Evolutionary conservation across 495 filamentous ascomycete species (phyloP), one percentile per base, ranked within the genome.

Genomic region (Aspergillus ellipticus): DNA sequence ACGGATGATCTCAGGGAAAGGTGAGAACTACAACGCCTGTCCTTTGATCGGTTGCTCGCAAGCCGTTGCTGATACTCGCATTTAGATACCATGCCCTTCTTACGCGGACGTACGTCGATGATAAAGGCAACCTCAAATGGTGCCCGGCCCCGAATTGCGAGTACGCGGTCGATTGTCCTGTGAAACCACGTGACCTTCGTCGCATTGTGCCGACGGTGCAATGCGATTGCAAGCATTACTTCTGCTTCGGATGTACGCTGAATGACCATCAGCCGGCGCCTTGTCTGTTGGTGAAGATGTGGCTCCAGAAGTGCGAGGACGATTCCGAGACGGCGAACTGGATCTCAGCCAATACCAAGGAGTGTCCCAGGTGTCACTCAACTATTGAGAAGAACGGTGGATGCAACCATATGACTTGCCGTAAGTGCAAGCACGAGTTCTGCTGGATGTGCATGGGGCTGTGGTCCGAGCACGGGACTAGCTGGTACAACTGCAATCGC

Each of bases 361-460:
- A 98, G 68, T 98, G 94, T 59, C 92, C 95, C 0, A 94, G 88
- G 66, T 98, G 94, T 72, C 79, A 86, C 55, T 97, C 94, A 6
- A 97, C 95, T 1, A 98, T 98, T 47, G 94, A 98, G 76, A 98
- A 98, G 80, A 98, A 98, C 60, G 94, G 94, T 16, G 94, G 94
- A 5, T 98, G 94, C 74, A 98, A 98, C 78, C 94, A 98, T 67
- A 98, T 98, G 94, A 98, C 94, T 0, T 98, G 94, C 71, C 83
- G 94, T 43, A 98, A 98, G 72, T 98, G 94, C 78, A 92, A 94
- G 64, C 87, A 97, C 66, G 94, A 98, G 69, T 98, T 98, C 65
- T 98, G 94, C 77, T 98, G 94, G 94, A 97, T 98, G 85, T 98
- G 94, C 70, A 98, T 98, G 94, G 94, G 94, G 0, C 76, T 96